A percentile compares a stretch with the other conserved stretches of the same genome.
phyloP scores from a whole-genome alignment of 2,329 filamentous ascomycete species.

The Colletotrichum horii region DNA sequence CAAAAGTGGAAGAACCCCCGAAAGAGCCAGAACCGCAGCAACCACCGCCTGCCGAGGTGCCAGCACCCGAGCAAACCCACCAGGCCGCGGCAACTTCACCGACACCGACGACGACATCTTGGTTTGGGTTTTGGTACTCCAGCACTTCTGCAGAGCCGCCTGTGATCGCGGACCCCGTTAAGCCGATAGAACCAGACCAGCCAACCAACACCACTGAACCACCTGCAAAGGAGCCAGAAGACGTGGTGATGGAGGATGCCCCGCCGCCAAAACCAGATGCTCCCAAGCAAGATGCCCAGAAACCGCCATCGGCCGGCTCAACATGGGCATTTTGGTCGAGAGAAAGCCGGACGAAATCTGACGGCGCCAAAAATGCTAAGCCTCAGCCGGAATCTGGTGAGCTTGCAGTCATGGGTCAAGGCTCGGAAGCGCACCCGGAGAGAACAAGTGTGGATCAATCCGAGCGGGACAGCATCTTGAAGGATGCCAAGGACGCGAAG shows the following conservation, averaged over 20 bases:
- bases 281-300: conserved; percentile 30
- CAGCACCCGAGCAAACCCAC: conserved; percentile 12
- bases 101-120: conserved; percentile 35
- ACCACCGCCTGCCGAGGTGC: not conserved
- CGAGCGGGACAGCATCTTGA: conserved; percentile 38
- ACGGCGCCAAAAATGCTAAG: conserved; percentile 29
- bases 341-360: conserved; percentile 48
- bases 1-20: conserved; percentile 20
- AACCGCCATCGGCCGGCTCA: conserved; percentile 58
- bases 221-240: conserved; percentile 36
- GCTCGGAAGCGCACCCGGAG: conserved; percentile 60
- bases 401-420: conserved; percentile 62
- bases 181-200: conserved; percentile 14
- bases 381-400: conserved; percentile 48
- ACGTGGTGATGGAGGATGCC: conserved; percentile 50
- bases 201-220: conserved; percentile 7
- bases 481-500: conserved; percentile 30
- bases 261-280: conserved; percentile 30
- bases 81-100: conserved; percentile 20
- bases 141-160: conserved; percentile 15
- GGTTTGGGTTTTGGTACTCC: conserved; percentile 46
- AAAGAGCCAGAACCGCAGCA: conserved; percentile 7
- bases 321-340: conserved; percentile 86
- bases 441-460: conserved; percentile 45
- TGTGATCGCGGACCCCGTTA: not conserved